These are phyloP conservation scores for Maudiozyma turicensis DNA, from an alignment of 805 yeast genomes.

Conservation along the genomic window DNA sequence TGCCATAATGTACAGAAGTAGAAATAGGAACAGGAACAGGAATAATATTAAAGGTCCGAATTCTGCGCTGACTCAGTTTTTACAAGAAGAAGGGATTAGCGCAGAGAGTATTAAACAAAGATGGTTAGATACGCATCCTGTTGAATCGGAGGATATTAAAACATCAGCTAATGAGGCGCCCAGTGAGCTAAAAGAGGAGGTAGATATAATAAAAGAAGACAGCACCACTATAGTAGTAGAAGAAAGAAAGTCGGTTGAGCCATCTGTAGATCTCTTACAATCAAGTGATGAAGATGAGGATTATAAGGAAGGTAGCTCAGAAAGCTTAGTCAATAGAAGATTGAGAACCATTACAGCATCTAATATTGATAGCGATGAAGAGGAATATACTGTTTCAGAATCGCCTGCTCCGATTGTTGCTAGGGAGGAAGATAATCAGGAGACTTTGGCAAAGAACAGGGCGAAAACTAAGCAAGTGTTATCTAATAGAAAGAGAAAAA, in stretches of 20 bases:
- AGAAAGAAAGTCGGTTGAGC: not conserved
- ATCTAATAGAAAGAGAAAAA: conserved; percentile 62
- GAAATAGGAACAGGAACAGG: conserved; percentile 11
- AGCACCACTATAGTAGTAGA: not conserved
- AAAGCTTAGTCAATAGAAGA: conserved; percentile 11
- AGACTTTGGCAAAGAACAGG: conserved; percentile 30
- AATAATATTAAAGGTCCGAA: conserved; percentile 45
- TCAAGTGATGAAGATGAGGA: conserved; percentile 1
- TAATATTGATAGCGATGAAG: conserved; percentile 28
- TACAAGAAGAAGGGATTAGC: conserved; percentile 80
- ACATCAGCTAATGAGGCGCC: conserved; percentile 5
- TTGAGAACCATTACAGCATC: conserved; percentile 10
- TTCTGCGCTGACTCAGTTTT: conserved; percentile 83
- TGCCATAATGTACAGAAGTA: conserved; percentile 19
- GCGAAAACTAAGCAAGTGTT: conserved; percentile 34
- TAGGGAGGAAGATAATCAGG: not conserved
- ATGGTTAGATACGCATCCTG: conserved; percentile 29
- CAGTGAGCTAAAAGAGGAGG: not conserved
- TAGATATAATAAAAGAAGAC: not conserved
- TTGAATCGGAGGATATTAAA: conserved; percentile 13
- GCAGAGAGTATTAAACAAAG: conserved; percentile 63
- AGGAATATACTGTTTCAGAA: conserved; percentile 13
- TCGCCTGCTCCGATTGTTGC: not conserved
- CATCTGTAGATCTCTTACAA: not conserved
- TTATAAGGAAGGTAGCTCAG: not conserved